These are phyloP conservation scores for Limnanthes douglasii DNA, from an alignment of 345 rosid genomes.

Conservation along the genomic window DNA sequence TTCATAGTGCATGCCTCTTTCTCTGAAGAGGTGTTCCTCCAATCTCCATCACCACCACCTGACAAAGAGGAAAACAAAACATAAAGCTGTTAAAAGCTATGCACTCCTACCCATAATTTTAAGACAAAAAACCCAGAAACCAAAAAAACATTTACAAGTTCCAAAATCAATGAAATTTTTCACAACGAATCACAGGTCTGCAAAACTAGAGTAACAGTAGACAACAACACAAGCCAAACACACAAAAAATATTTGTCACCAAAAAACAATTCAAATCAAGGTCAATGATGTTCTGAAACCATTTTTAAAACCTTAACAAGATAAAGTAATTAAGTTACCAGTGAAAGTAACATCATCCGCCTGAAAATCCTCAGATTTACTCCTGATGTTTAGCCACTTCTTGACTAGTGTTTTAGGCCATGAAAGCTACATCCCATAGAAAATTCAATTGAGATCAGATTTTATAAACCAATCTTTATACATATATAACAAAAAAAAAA, in stretches of 20 bases:
- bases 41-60: slow-evolving; percentile 63
- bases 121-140: too few relatives aligned
- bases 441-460: slow-evolving; percentile 7
- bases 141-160: slow-evolving; percentile 10
- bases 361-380: slow-evolving; percentile 56
- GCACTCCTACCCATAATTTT: too few relatives aligned
- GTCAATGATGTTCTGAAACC: too few relatives aligned
- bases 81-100: slow-evolving; percentile 49
- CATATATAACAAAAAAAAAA: too few relatives aligned
- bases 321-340: slow-evolving; percentile 4
- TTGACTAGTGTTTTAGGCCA: slow-evolving; percentile 95
- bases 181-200: too few relatives aligned
- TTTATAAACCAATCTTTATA: not conserved
- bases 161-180: slow-evolving; percentile 1
- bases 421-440: slow-evolving; percentile 64
- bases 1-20: slow-evolving; percentile 72
- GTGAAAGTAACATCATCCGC: slow-evolving; percentile 41
- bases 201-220: too few relatives aligned
- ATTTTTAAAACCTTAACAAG: slow-evolving; percentile 6
- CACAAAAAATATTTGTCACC: too few relatives aligned
- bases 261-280: too few relatives aligned
- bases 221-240: too few relatives aligned
- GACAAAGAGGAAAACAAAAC: slow-evolving; percentile 27
- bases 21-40: slow-evolving; percentile 59
- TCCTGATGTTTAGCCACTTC: slow-evolving; percentile 89